Conservation (phyloP, 805 yeast genomes). For the Zygosaccharomyces rouxii region DNA sequence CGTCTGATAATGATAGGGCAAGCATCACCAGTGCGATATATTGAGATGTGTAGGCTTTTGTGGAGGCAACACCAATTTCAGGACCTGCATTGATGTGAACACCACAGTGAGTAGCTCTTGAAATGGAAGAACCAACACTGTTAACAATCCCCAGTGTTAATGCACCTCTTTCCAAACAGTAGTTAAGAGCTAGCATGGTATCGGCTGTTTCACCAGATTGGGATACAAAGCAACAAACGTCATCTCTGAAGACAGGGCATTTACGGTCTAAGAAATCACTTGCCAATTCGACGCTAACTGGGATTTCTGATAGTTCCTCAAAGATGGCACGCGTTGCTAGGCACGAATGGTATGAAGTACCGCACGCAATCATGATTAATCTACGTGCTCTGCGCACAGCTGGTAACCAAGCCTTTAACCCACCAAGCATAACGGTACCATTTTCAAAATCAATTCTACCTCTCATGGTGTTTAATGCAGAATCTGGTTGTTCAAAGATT, state of each 20-base stretch:
- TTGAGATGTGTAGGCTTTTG: constrained; percentile 98
- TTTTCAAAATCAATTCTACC: constrained; percentile 94
- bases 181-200: constrained; percentile 88
- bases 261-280: constrained; percentile 91
- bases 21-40: constrained; percentile 95
- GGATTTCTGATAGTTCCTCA: constrained; percentile 94
- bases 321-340: constrained; percentile 93
- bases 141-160: constrained; percentile 96
- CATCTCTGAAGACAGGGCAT: constrained; percentile 98
- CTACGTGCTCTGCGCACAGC: constrained; percentile 93
- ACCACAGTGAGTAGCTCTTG: constrained; percentile 98
- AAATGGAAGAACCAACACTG: constrained; percentile 94
- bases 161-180: constrained; percentile 96
- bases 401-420: constrained; percentile 76
- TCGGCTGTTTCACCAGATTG: constrained; percentile 99
- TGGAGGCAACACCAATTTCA: constrained; percentile 98
- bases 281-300: constrained; percentile 88
- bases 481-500: constrained; percentile 97
- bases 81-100: constrained; percentile 99
- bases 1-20: constrained; percentile 92
- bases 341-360: constrained; percentile 98
- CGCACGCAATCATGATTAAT: constrained; percentile 97
- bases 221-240: constrained; percentile 93
- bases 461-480: constrained; percentile 97
- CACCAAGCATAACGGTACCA: constrained; percentile 77